These are phyloP conservation scores for Umbelopsis isabellina DNA, from an alignment of 192 early-diverging fungal species.

Conservation along the genomic window DNA sequence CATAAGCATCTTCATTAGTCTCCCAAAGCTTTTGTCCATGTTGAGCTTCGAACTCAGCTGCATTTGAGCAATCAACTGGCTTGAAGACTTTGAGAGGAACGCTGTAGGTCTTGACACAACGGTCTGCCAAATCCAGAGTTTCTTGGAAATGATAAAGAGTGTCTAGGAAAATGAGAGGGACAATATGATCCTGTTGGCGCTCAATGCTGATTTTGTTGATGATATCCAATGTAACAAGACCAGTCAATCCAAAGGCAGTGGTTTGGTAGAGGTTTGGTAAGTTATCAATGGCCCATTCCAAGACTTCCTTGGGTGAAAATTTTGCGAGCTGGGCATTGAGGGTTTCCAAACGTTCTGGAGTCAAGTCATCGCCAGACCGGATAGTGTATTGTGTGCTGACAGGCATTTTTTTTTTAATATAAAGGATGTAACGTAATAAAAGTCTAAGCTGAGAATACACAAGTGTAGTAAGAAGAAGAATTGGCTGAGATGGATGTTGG, in stretches of 20 bases:
- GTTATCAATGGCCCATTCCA: constrained; percentile 85
- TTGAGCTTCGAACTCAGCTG: constrained; percentile 67
- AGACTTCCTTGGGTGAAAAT: constrained; percentile 76
- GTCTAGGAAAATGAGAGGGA: constrained; percentile 91
- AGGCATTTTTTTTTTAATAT: constrained; percentile 33
- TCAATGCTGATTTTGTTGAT: constrained; percentile 69
- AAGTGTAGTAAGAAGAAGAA: constrained; percentile 3
- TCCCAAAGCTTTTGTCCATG: constrained; percentile 88
- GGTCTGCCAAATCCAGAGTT: constrained; percentile 78
- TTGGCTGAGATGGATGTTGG: not conserved
- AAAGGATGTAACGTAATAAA: not conserved
- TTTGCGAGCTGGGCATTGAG: constrained; percentile 75
- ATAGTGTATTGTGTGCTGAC: constrained; percentile 25
- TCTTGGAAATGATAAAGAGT: constrained; percentile 95
- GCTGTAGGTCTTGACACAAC: constrained; percentile 69
- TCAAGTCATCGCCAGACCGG: constrained; percentile 45
- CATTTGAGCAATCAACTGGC: constrained; percentile 63
- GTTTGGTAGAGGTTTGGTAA: constrained; percentile 87
- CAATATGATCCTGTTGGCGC: constrained; percentile 50
- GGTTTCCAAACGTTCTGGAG: constrained; percentile 65
- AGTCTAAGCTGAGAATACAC: not conserved
- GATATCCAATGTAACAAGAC: constrained; percentile 85
- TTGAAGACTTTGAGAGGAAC: constrained; percentile 74
- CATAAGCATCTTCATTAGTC: constrained; percentile 76
- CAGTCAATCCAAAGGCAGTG: constrained; percentile 93